These are phyloP conservation scores for Nakazawaea laoshanensis DNA, from an alignment of 805 yeast species.

Conservation along the genomic window DNA sequence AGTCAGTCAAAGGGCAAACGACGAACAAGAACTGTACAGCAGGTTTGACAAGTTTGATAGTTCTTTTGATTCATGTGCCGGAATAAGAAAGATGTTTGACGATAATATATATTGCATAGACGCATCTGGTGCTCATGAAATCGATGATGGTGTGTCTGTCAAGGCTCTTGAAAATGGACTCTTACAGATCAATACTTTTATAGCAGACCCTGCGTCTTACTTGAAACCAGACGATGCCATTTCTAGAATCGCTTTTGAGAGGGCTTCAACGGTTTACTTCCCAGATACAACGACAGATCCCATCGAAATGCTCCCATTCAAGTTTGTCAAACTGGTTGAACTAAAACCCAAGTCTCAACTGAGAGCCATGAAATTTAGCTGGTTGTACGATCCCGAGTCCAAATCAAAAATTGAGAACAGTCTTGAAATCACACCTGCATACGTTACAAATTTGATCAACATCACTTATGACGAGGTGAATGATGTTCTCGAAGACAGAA, in stretches of 20 bases:
- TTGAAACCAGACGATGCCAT: conserved; percentile 29
- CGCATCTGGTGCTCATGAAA: conserved; percentile 70
- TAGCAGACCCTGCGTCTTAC: conserved; percentile 82
- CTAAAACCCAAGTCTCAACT: conserved; percentile 35
- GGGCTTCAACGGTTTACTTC: conserved; percentile 62
- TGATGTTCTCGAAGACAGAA: conserved; percentile 28
- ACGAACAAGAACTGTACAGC: conserved; percentile 33
- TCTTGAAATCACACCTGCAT: conserved; percentile 29
- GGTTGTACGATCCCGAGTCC: conserved; percentile 19
- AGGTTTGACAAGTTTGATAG: conserved; percentile 14
- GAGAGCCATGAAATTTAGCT: conserved; percentile 37
- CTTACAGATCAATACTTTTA: conserved; percentile 53
- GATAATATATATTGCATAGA: conserved; percentile 77
- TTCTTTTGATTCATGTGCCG: conserved; percentile 1
- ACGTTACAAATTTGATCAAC: conserved; percentile 36
- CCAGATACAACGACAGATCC: conserved; percentile 43
- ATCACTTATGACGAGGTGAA: conserved; percentile 64
- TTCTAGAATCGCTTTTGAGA: conserved; percentile 48
- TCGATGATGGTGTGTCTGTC: conserved; percentile 88
- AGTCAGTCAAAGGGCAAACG: conserved; percentile 32
- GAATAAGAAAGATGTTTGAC: conserved; percentile 30
- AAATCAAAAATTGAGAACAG: conserved; percentile 16
- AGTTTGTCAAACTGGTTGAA: conserved; percentile 34
- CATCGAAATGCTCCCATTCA: conserved; percentile 61
- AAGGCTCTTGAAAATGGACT: conserved; percentile 16